Evolutionary conservation across 768 basidiomycete genomes (phyloP).

Genomic region (Kwoniella shandongensis): DNA sequence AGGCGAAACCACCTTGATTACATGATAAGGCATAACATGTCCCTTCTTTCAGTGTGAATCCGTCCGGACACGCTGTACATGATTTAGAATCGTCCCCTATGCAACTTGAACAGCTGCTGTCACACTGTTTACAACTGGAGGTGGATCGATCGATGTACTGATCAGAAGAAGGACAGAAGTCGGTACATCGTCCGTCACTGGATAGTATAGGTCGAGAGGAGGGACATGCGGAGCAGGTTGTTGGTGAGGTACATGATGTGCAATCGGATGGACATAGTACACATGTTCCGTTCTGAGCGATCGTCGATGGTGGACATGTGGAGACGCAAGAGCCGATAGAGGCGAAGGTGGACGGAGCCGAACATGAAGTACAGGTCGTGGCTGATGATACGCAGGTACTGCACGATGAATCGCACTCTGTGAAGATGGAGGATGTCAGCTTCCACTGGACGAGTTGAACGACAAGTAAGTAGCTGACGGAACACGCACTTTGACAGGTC

Average conservation of each 20-base stretch:
- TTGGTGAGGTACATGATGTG: constrained; percentile 37
- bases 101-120: constrained; percentile 39
- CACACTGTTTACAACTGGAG: constrained; percentile 37
- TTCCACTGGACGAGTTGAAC: background rate
- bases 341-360: constrained; percentile 26
- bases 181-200: constrained; percentile 38
- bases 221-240: constrained; percentile 38
- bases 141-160: constrained; percentile 36
- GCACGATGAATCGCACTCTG: constrained; percentile 47
- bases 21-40: constrained; percentile 31
- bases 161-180: constrained; percentile 34
- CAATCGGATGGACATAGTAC: constrained; percentile 42
- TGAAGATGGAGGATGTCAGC: constrained; percentile 7
- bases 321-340: constrained; percentile 30
- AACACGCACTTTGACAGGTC: constrained; percentile 47
- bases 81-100: constrained; percentile 12
- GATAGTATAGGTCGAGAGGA: constrained; percentile 29
- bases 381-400: constrained; percentile 35
- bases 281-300: constrained; percentile 37
- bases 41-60: constrained; percentile 33
- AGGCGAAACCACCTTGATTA: constrained; percentile 18
- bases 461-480: background rate
- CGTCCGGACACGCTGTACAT: constrained; percentile 46
- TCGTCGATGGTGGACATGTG: constrained; percentile 37
- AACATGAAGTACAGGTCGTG: constrained; percentile 42